Evolutionary conservation across 2,329 filamentous ascomycete genomes (phyloP).

Genomic region (Trichoderma sp.): DNA sequence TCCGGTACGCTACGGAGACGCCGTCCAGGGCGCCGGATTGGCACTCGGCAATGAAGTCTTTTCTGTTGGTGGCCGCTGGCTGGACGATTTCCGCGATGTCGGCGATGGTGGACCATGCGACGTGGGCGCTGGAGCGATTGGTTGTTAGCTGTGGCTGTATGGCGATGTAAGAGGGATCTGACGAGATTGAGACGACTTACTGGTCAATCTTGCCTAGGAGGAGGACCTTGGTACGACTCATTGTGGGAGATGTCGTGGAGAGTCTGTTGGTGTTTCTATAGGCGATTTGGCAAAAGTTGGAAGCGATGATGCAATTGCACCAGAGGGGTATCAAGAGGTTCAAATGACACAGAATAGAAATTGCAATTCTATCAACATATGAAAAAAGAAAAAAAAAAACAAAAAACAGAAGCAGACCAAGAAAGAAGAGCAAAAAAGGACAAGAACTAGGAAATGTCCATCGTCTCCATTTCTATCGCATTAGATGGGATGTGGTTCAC

Average conservation of each 20-base stretch:
- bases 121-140: constrained; percentile 57
- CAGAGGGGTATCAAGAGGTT: constrained; percentile 1
- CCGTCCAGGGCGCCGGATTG: constrained; percentile 65
- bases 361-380: background rate
- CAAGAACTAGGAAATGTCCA: background rate
- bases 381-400: background rate
- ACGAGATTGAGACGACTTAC: constrained; percentile 34
- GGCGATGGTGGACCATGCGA: constrained; percentile 63
- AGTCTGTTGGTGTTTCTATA: background rate
- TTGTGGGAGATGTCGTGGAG: constrained; percentile 24
- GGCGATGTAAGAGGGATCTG: no score
- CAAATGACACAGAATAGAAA: background rate
- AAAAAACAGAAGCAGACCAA: background rate
- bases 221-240: constrained; percentile 41
- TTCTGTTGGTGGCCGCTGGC: constrained; percentile 62
- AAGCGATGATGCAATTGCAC: constrained; percentile 5
- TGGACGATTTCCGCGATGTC: constrained; percentile 65
- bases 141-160: background rate
- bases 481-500: background rate
- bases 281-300: background rate
- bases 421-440: background rate
- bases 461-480: background rate
- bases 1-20: constrained; percentile 67
- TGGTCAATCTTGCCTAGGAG: constrained; percentile 44
- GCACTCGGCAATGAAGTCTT: constrained; percentile 70